A percentile compares a stretch with the other conserved stretches of the same genome.
Conservation (phyloP, 192 early-diverging fungal species). For the Geranomyces michiganensis region DNA sequence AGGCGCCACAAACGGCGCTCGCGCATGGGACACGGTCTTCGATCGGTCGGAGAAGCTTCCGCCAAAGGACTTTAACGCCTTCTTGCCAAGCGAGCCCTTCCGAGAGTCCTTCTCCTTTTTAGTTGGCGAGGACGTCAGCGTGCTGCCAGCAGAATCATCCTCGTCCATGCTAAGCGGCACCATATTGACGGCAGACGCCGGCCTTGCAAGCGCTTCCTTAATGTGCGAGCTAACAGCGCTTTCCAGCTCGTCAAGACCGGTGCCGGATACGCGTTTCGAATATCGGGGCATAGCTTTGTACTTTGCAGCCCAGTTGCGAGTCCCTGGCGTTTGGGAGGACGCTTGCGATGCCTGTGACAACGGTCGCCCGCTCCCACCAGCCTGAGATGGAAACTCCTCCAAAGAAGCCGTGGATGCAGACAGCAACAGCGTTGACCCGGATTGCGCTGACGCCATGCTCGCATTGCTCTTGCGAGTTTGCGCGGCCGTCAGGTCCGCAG, state of each 20-base stretch:
- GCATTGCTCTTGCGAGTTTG: not conserved
- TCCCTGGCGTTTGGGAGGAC: not conserved
- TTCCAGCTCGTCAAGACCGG: constrained; percentile 34
- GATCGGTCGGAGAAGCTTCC: constrained; percentile 13
- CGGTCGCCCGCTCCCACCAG: not conserved
- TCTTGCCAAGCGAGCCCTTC: not conserved
- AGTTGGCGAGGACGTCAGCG: not conserved
- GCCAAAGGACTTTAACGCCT: constrained; percentile 18
- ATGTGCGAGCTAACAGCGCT: constrained; percentile 19
- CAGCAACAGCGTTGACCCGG: not conserved
- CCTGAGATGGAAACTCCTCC: not conserved
- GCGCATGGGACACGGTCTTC: not conserved
- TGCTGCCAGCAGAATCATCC: not conserved
- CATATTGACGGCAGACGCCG: constrained; percentile 9
- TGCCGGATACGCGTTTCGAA: constrained; percentile 32
- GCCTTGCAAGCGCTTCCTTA: constrained; percentile 25
- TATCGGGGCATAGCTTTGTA: constrained; percentile 35
- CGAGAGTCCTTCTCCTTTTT: constrained; percentile 4
- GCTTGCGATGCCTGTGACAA: not conserved
- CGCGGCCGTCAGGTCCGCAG: not conserved
- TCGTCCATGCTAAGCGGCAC: not conserved
- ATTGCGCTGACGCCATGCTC: not conserved
- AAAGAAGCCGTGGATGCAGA: constrained; percentile 9
- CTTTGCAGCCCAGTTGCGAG: constrained; percentile 31
- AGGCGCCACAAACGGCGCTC: constrained; percentile 28